Evolutionary conservation across 2,329 filamentous ascomycete species (phyloP).

Genomic region (Uncinocarpus reesii): DNA sequence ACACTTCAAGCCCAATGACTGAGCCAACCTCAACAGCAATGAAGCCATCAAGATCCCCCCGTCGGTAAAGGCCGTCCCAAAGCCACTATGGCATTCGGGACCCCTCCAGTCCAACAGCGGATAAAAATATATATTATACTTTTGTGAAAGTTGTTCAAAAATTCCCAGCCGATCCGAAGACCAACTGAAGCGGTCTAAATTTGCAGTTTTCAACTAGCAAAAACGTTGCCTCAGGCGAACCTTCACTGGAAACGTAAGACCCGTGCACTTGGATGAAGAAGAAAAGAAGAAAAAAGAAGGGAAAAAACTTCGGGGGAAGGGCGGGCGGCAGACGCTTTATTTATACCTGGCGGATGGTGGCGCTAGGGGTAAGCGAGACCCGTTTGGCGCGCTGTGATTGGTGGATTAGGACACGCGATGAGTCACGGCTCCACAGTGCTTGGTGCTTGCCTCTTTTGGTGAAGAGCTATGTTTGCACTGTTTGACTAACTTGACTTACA

Average conservation of each 20-base stretch:
- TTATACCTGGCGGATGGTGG: slow-evolving; percentile 17
- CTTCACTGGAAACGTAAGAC: slow-evolving; percentile 72
- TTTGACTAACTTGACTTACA: too few relatives aligned
- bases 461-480: background rate
- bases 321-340: slow-evolving; percentile 6
- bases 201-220: slow-evolving; percentile 79
- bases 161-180: slow-evolving; percentile 62
- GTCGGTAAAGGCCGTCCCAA: background rate
- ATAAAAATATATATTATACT: too few relatives aligned
- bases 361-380: slow-evolving; percentile 17
- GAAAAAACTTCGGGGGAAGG: slow-evolving; percentile 3
- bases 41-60: background rate
- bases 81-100: background rate
- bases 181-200: slow-evolving; percentile 58
- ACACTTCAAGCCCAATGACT: background rate
- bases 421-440: background rate
- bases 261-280: slow-evolving; percentile 56
- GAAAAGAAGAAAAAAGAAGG: slow-evolving; percentile 30
- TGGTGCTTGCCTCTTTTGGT: background rate
- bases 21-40: background rate
- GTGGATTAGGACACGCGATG: background rate
- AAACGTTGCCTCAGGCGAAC: slow-evolving; percentile 72
- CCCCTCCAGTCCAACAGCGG: too few relatives aligned
- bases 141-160: slow-evolving; percentile 63
- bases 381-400: slow-evolving; percentile 17